Percentiles rank a stretch among this genome's conserved stretches.
phyloP scores from a whole-genome alignment of 2,329 filamentous ascomycete genomes.

The Hypoxylon sp. region DNA sequence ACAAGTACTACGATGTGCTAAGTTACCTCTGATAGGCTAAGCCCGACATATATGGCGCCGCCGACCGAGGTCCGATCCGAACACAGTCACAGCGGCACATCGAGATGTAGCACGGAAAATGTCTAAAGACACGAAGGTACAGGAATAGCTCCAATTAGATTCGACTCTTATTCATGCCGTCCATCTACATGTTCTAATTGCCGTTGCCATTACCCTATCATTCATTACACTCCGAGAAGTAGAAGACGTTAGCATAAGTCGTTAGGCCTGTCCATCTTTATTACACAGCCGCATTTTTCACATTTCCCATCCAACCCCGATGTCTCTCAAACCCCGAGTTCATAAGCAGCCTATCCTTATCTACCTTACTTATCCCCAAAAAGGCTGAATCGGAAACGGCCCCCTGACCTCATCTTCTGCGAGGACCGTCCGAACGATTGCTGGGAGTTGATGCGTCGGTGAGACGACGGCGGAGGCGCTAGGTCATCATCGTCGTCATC shows the following conservation, averaged over 20 bases:
- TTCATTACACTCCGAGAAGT: slow-evolving; percentile 34
- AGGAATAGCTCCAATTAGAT: slow-evolving; percentile 25
- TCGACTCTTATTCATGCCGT: slow-evolving; percentile 33
- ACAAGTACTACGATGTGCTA: not conserved
- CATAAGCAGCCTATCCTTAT: slow-evolving; percentile 4
- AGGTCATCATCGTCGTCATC: slow-evolving; percentile 45
- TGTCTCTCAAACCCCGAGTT: not conserved
- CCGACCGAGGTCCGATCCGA: not conserved
- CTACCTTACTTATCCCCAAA: slow-evolving; percentile 45
- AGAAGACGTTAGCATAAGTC: slow-evolving; percentile 40
- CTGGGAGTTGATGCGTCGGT: slow-evolving; percentile 52
- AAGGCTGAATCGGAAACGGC: slow-evolving; percentile 54
- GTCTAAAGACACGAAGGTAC: not conserved
- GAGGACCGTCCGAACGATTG: slow-evolving; percentile 54
- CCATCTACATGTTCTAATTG: slow-evolving; percentile 37
- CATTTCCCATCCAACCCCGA: not conserved
- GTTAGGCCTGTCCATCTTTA: slow-evolving; percentile 27
- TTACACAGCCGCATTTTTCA: slow-evolving; percentile 12
- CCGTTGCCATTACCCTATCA: slow-evolving; percentile 38
- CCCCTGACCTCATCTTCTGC: slow-evolving; percentile 49
- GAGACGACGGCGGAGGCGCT: slow-evolving; percentile 42
- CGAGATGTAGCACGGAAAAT: slow-evolving; percentile 7
- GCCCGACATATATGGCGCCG: not conserved
- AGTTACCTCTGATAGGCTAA: slow-evolving; percentile 4
- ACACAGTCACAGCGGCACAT: slow-evolving; percentile 4